Conservation (phyloP, 1,284 basidiomycete genomes). For the Lentinula novae-zelandiae region DNA sequence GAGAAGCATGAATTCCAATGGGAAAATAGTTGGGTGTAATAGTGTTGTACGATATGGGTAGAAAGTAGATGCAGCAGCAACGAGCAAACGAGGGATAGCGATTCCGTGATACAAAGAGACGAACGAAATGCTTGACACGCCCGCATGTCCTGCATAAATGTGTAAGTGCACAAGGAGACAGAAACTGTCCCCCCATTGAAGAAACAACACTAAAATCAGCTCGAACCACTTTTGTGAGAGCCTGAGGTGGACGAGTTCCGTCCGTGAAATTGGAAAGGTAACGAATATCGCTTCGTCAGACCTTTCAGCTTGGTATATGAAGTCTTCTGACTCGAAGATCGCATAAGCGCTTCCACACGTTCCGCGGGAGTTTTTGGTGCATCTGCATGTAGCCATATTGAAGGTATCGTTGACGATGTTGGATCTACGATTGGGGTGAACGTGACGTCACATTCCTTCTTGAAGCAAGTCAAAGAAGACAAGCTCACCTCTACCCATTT, state of each 20-base stretch:
- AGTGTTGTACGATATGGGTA: neutral
- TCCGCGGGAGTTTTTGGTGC: conserved; percentile 29
- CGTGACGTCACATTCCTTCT: neutral
- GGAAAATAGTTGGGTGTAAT: neutral
- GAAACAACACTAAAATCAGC: neutral
- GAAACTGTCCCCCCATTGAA: neutral
- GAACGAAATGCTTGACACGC: neutral
- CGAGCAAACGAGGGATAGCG: neutral
- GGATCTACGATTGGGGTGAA: neutral
- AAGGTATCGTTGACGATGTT: conserved; percentile 28
- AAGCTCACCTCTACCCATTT: conserved; percentile 9
- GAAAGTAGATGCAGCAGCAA: neutral
- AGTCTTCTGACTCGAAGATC: conserved; percentile 15
- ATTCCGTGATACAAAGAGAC: neutral
- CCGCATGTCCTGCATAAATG: neutral
- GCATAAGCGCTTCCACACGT: conserved; percentile 26
- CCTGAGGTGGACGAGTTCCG: neutral
- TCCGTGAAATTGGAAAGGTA: conserved; percentile 30
- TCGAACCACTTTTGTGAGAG: conserved; percentile 4
- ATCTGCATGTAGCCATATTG: conserved; percentile 38
- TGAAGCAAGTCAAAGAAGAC: neutral
- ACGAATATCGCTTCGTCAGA: conserved; percentile 42
- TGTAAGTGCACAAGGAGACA: neutral
- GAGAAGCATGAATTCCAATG: too few relatives aligned
- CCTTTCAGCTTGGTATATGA: conserved; percentile 31